Evolutionary conservation across 2,329 filamentous ascomycete genomes (phyloP).

Genomic region (Ceratocystis smalleyi): DNA sequence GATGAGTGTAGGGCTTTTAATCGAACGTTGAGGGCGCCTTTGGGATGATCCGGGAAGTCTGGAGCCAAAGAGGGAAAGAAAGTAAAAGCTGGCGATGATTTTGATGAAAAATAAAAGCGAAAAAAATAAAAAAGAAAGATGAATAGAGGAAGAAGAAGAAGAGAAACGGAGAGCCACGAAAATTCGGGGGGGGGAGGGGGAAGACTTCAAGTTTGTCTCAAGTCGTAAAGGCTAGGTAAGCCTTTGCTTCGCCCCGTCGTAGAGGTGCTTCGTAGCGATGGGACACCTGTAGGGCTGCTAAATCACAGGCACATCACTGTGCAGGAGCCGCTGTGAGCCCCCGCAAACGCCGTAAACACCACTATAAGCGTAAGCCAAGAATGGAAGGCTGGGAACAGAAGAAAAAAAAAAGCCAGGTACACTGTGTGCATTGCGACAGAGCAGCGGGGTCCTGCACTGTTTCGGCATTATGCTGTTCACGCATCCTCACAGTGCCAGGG

Average conservation of each 20-base stretch:
- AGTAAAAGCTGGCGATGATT: not conserved
- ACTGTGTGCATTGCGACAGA: not conserved
- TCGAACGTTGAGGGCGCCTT: not conserved
- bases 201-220: not conserved
- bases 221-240: not conserved
- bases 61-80: not conserved
- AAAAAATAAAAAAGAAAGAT: slow-evolving; percentile 8
- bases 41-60: not conserved
- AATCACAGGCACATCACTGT: not conserved
- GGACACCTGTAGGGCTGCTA: not conserved
- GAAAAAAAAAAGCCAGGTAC: not conserved
- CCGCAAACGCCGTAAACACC: not conserved
- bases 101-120: slow-evolving; percentile 1
- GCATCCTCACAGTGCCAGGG: not conserved
- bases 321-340: too few species aligned
- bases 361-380: not conserved
- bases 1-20: not conserved
- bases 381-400: not conserved
- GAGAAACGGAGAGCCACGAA: not conserved
- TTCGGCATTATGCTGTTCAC: not conserved
- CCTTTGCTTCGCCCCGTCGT: not conserved
- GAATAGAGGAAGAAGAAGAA: not conserved
- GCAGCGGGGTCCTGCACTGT: not conserved
- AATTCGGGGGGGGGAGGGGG: not conserved
- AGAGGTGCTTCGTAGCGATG: not conserved